phyloP scores from a whole-genome alignment of 2,329 filamentous ascomycete species.

The Dactylellina haptotyla region DNA sequence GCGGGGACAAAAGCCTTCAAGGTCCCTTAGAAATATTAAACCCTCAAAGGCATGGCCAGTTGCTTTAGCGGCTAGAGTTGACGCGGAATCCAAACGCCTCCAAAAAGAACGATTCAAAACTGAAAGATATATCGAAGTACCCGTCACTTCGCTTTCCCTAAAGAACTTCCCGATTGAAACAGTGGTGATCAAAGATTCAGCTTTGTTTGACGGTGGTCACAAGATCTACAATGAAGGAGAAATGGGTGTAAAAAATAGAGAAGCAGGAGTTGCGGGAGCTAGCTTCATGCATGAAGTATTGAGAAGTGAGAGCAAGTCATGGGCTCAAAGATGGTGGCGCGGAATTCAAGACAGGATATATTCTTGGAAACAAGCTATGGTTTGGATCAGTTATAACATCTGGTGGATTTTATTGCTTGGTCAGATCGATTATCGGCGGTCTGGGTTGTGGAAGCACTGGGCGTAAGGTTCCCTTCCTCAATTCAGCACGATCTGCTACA shows the following conservation, averaged over 20 bases:
- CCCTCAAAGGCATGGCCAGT: not conserved
- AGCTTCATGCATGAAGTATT: not conserved
- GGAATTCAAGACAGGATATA: not conserved
- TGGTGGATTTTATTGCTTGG: slow-evolving; percentile 6
- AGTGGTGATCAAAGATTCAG: not conserved
- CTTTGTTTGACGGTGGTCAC: not conserved
- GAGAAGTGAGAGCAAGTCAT: not conserved
- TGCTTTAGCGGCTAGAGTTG: not conserved
- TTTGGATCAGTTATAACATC: not conserved
- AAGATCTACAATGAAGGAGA: not conserved
- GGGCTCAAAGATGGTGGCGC: not conserved
- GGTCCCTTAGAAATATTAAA: not conserved
- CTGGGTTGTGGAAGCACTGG: slow-evolving; percentile 19
- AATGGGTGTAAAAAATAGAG: not conserved
- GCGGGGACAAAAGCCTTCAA: not conserved
- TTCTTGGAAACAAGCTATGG: not conserved
- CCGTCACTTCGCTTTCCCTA: slow-evolving; percentile 17
- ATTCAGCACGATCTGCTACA: not conserved
- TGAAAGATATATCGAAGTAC: not conserved
- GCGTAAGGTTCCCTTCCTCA: slow-evolving; percentile 18
- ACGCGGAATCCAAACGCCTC: slow-evolving; percentile 11
- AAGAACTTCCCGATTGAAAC: slow-evolving; percentile 5
- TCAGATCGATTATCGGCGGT: not conserved
- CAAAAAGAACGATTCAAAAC: slow-evolving; percentile 8
- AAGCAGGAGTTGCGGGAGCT: not conserved